Evolutionary conservation across 2,329 filamentous ascomycete species (phyloP), one percentile per base, ranked within the genome.

Genomic region (Aspergillus viridinutans): DNA sequence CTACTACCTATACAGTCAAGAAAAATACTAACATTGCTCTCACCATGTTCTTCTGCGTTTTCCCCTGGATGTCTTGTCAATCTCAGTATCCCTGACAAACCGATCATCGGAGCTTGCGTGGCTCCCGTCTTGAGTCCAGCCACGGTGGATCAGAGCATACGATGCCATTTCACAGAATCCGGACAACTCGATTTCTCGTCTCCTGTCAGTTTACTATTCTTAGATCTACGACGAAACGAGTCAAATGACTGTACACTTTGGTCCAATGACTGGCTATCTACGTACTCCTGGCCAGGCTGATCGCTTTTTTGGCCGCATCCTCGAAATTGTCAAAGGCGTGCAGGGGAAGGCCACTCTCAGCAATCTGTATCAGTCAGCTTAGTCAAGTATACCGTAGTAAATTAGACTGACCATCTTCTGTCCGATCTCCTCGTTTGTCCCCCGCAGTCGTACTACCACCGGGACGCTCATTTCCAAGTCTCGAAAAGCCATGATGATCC

Each of bases 251-350:
- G 32, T 17, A 35, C 12, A 17, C 32, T 35, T 32, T 35, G 32
- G 14, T 6, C 32, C 32, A 17, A 35, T 35, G 5, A 35, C 32
- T 17, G 14, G 14, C 51, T 47, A 28, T 45, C 52, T 53, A 48
- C 6, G 52, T 38, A 2, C 42, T 35, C 8, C 28, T 52, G 2
- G 83, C 81, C 59, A 89, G 70, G 67, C 84, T 81, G 38, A 89
- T 83, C 1, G 84, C 87, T 70, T 88, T 87, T 54, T 77, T 78
- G 1, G 86, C 87, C 0, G 89, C 90, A 69, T 89, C 85, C 59
- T 90, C 86, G 69, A 91, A 91, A 60, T 85, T 84, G 72, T 91
- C 88, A 74, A 86, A 91, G 0, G 87, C 88, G 71, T 85, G 84
- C 53, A 92, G 74, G 35, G 82, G 82, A 64, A 92, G 74, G 1